Evolutionary conservation across 495 filamentous ascomycete species (phyloP).

Genomic region (Podospora comata): DNA sequence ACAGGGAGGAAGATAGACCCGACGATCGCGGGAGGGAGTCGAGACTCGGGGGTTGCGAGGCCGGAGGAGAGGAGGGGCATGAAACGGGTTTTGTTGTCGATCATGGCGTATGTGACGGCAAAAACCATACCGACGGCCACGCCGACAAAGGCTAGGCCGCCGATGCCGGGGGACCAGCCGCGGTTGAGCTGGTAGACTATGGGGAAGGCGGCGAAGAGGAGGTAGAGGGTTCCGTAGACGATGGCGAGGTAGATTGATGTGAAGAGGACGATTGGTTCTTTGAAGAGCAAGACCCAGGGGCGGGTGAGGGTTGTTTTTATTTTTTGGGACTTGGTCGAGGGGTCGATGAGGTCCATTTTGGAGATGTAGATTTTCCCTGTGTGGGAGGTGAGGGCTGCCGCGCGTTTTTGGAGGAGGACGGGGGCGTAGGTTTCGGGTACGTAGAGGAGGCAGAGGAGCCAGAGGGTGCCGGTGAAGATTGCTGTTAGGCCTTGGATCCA

Average conservation of each 20-base stretch:
- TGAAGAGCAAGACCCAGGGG: slow-evolving; percentile 70
- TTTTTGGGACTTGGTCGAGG: slow-evolving; percentile 47
- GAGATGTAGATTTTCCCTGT: slow-evolving; percentile 62
- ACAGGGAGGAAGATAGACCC: slow-evolving; percentile 51
- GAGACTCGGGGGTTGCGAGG: slow-evolving; percentile 68
- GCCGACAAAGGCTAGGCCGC: slow-evolving; percentile 76
- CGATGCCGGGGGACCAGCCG: slow-evolving; percentile 66
- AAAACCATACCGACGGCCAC: slow-evolving; percentile 72
- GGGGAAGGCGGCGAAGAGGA: slow-evolving; percentile 87
- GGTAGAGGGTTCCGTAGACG: slow-evolving; percentile 79
- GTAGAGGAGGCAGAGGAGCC: slow-evolving; percentile 58
- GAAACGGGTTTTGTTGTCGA: slow-evolving; percentile 51
- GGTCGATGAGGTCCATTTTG: slow-evolving; percentile 56
- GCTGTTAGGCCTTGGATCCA: slow-evolving; percentile 63
- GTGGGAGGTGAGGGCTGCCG: slow-evolving; percentile 59
- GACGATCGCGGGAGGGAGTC: slow-evolving; percentile 73
- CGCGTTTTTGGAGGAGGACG: slow-evolving; percentile 68
- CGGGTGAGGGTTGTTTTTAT: slow-evolving; percentile 54
- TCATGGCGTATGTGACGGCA: slow-evolving; percentile 63
- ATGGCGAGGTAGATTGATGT: slow-evolving; percentile 75
- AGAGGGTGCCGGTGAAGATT: slow-evolving; percentile 68
- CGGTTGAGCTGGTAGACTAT: slow-evolving; percentile 73
- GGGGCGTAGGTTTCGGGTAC: slow-evolving; percentile 82
- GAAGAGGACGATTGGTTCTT: slow-evolving; percentile 80
- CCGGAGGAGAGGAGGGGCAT: slow-evolving; percentile 20